phyloP scores from a whole-genome alignment of 2,329 filamentous ascomycete genomes.

The Juglanconis oblonga region DNA sequence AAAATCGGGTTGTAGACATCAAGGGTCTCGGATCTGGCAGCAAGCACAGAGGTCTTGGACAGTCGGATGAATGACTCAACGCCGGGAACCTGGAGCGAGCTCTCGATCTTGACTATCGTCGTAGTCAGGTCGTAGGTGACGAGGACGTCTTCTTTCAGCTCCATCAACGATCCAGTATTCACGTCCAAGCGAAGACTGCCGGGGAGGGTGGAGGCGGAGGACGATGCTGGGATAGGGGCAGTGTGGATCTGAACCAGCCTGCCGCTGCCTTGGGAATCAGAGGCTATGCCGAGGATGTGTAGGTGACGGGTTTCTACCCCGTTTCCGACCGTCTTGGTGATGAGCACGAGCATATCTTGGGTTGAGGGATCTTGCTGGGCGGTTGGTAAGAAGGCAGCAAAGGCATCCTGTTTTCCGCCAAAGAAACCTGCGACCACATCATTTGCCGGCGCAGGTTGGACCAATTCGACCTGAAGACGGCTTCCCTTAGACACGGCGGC shows the following conservation, averaged over 20 bases:
- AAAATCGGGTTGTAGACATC: slow-evolving; percentile 69
- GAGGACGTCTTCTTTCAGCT: slow-evolving; percentile 52
- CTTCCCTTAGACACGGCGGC: slow-evolving; percentile 27
- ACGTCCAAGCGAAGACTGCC: slow-evolving; percentile 54
- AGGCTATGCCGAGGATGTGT: slow-evolving; percentile 29
- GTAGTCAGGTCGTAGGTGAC: slow-evolving; percentile 62
- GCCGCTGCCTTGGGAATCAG: slow-evolving; percentile 1
- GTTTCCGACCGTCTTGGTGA: slow-evolving; percentile 38
- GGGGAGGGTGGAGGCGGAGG: not conserved
- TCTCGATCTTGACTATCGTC: slow-evolving; percentile 59
- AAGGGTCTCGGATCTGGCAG: slow-evolving; percentile 54
- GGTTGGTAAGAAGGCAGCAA: slow-evolving; percentile 49
- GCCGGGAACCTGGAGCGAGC: slow-evolving; percentile 48
- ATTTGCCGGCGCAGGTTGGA: slow-evolving; percentile 40
- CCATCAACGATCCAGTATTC: slow-evolving; percentile 61
- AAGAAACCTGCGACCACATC: slow-evolving; percentile 55
- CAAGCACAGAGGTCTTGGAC: slow-evolving; percentile 64
- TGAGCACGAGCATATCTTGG: slow-evolving; percentile 53
- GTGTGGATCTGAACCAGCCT: slow-evolving; percentile 28
- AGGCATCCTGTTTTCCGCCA: slow-evolving; percentile 50
- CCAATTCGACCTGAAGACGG: slow-evolving; percentile 47
- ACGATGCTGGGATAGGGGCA: slow-evolving; percentile 28
- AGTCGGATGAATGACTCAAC: slow-evolving; percentile 64
- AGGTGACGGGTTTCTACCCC: slow-evolving; percentile 27
- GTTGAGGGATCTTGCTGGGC: slow-evolving; percentile 41